Conservation (phyloP, 176 grass and related monocot species). For the Ananas comosus region DNA sequence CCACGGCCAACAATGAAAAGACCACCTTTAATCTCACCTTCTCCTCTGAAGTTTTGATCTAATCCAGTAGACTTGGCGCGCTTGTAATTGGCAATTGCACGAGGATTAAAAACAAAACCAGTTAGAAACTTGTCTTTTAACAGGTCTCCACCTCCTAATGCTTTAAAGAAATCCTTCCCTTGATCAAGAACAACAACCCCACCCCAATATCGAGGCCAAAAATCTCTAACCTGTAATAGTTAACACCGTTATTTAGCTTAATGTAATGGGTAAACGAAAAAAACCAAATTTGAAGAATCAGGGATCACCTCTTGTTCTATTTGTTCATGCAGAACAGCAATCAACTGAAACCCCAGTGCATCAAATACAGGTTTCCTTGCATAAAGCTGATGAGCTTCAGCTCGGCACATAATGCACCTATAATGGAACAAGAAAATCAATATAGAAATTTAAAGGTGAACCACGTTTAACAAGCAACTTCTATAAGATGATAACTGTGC, state of each 20-base stretch:
- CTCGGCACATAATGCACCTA: conserved; percentile 3
- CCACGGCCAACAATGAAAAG: neutral
- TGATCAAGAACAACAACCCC: neutral
- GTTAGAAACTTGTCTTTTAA: neutral
- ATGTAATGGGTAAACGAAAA: neutral
- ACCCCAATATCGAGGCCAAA: conserved; percentile 6
- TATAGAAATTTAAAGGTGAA: too few species aligned
- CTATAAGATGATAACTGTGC: too few species aligned
- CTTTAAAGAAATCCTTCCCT: neutral
- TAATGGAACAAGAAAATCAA: neutral
- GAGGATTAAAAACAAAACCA: neutral
- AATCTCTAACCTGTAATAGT: neutral
- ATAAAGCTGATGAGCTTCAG: conserved; percentile 3
- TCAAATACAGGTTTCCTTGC: neutral
- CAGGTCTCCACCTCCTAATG: neutral
- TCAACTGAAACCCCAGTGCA: neutral
- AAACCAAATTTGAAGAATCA: neutral
- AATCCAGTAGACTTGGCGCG: neutral
- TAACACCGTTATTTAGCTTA: neutral
- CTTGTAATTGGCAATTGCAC: neutral
- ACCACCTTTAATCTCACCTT: neutral
- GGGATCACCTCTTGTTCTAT: neutral
- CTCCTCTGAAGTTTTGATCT: neutral
- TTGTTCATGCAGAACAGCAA: conserved; percentile 1
- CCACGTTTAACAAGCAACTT: too few species aligned